phyloP scores from a whole-genome alignment of 768 basidiomycete genomes.

The Tricholoma terreum region DNA sequence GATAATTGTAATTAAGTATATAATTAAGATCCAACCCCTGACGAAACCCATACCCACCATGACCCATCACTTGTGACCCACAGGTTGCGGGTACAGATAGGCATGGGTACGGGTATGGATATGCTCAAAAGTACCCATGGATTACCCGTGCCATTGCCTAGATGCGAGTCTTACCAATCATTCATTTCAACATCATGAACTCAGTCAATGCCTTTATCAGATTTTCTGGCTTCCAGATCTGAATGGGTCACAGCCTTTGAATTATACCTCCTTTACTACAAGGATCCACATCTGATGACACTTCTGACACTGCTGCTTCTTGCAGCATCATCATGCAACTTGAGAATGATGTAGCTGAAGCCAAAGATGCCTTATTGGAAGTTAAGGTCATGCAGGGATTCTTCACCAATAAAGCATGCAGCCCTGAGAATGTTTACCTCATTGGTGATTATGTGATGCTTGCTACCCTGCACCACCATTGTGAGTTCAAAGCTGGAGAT shows the following conservation, averaged over 20 bases:
- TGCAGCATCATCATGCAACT: conserved; percentile 5
- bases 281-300: neutral
- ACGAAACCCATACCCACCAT: too few relatives aligned
- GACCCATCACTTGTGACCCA: too few relatives aligned
- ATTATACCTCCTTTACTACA: conserved; percentile 20
- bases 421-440: neutral
- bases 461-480: conserved; percentile 19
- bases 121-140: too few relatives aligned
- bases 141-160: too few relatives aligned
- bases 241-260: conserved; percentile 10
- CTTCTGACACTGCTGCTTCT: neutral
- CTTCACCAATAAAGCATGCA: neutral
- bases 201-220: conserved; percentile 17
- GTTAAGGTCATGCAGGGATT: neutral
- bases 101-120: too few relatives aligned
- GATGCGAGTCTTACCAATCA: conserved; percentile 18
- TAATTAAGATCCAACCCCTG: too few relatives aligned
- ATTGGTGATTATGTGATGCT: conserved; percentile 26
- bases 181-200: conserved; percentile 27
- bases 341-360: conserved; percentile 2
- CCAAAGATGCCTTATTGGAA: conserved; percentile 8
- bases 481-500: conserved; percentile 18
- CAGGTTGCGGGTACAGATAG: too few relatives aligned
- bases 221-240: neutral
- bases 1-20: too few relatives aligned